These are phyloP conservation scores for Metschnikowia lochheadii DNA, from an alignment of 805 yeast genomes.

Conservation along the genomic window DNA sequence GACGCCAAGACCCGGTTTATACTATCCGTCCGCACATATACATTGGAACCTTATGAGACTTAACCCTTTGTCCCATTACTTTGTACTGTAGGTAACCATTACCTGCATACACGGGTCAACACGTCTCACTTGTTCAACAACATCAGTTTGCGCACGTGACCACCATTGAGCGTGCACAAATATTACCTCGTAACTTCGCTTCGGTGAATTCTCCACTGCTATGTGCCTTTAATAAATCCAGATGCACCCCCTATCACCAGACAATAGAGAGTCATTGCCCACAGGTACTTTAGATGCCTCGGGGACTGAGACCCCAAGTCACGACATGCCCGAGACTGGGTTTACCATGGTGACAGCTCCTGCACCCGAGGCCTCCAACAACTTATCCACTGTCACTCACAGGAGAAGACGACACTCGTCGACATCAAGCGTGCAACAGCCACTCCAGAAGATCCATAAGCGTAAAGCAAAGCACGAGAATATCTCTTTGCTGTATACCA, in stretches of 20 bases:
- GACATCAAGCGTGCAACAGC: slow-evolving; percentile 22
- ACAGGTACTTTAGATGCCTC: background rate
- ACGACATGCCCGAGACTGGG: background rate
- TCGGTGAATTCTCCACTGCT: background rate
- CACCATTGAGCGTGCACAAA: slow-evolving; percentile 3
- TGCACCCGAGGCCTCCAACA: background rate
- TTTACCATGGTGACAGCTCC: background rate
- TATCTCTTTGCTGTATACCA: slow-evolving; percentile 8
- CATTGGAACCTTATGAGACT: too few relatives aligned
- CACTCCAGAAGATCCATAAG: slow-evolving; percentile 24
- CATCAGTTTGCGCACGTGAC: background rate
- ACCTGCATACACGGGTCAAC: too few relatives aligned
- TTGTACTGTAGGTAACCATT: too few relatives aligned
- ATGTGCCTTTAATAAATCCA: background rate
- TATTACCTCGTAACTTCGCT: background rate
- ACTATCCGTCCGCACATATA: too few relatives aligned
- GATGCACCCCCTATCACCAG: background rate
- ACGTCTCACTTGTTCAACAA: too few relatives aligned
- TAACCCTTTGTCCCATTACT: too few relatives aligned
- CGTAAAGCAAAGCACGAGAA: slow-evolving; percentile 27
- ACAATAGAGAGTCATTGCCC: background rate
- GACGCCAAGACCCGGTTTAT: too few relatives aligned
- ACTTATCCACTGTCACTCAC: background rate
- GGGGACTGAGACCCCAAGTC: background rate
- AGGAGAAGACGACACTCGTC: slow-evolving; percentile 42